Base-by-base conservation (phyloP, 2,329 filamentous ascomycete species). In the Simplicillium aogashimaense region DNA sequence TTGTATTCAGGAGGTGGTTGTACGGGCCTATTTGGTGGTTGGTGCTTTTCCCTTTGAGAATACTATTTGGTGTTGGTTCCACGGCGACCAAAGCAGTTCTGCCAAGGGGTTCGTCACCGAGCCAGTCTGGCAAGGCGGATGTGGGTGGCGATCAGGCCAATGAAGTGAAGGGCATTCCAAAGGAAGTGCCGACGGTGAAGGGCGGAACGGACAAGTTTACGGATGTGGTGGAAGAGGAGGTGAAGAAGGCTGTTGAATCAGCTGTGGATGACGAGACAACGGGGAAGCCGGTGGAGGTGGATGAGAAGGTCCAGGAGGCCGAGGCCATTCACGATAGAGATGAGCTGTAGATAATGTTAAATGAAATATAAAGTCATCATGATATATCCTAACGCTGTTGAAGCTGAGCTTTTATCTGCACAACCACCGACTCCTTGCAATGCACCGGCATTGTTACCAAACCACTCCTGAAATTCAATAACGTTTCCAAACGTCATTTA, bases 21-120 rank as follows among this genome's bases (percentile, higher is more conserved):
- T 98, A 94, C 65, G 90, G 92, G 0, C 92, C 92, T 2, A 61
- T 86, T 42, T 94, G 86, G 81, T 92, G 87, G 85, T 68, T 97
- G 16, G 61, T 95, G 17, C 90, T 85, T 76, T 66, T 92, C 42
- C 90, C 90, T 2, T 51, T 90, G n/a, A 79, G 80, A 51, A 58
- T 85, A 15, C 47, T 81, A 10, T 81, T 81, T 52, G 78, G 74
- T 20, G 58, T 76, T 39, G 58, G 74, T 12, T 66, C 80, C 43
- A 69, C 70, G 13, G 63, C 80, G 3, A 60, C 83, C 16, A 67
- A 69, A 28, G 68, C 64, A 2, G 60, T 80, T 12, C 67, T 74
- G 38, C 45, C 59, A 16, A 50, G 55, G 2, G 50, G 56, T 14
- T 50, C 52, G 29, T 43, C 45, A 25, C 47, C 47, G 25, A 53